A percentile compares a stretch with the other conserved stretches of the same genome.
Evolutionary conservation across 2,329 filamentous ascomycete genomes (phyloP).

Genomic region (Botrytis medusae): DNA sequence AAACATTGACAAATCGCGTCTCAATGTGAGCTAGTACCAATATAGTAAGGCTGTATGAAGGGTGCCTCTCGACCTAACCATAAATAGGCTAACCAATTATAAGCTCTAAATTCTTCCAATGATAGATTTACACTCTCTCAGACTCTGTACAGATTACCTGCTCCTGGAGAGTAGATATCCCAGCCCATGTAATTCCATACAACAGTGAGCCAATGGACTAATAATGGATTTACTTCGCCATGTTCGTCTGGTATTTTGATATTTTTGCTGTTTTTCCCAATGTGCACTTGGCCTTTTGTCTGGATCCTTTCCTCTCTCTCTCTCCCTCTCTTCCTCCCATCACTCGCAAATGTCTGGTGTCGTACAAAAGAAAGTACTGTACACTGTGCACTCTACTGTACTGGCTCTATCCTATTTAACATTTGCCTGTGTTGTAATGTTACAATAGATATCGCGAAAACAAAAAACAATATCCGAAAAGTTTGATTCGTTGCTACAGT

Average conservation of each 20-base stretch:
- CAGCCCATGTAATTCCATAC: background rate
- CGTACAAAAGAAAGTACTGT: background rate
- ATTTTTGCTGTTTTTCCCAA: background rate
- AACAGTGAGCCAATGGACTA: background rate
- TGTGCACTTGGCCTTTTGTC: conserved; percentile 3
- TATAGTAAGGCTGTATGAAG: background rate
- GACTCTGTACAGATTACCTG: background rate
- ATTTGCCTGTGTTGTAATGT: background rate
- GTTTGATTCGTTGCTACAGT: background rate
- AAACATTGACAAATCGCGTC: conserved; percentile 16
- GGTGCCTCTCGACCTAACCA: background rate
- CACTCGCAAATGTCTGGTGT: background rate
- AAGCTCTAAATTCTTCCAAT: background rate
- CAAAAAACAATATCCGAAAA: background rate
- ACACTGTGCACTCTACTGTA: background rate
- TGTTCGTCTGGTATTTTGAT: conserved; percentile 14
- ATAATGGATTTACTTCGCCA: background rate
- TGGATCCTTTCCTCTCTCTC: background rate
- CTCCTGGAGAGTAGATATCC: background rate
- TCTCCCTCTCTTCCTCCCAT: background rate
- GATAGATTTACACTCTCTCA: background rate
- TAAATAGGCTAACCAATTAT: background rate
- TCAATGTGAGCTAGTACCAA: background rate
- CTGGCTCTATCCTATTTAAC: background rate
- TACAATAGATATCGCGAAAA: conserved; percentile 11